Base-by-base conservation (phyloP, 1,284 basidiomycete species). In the Pulchroboletus neoregius region DNA sequence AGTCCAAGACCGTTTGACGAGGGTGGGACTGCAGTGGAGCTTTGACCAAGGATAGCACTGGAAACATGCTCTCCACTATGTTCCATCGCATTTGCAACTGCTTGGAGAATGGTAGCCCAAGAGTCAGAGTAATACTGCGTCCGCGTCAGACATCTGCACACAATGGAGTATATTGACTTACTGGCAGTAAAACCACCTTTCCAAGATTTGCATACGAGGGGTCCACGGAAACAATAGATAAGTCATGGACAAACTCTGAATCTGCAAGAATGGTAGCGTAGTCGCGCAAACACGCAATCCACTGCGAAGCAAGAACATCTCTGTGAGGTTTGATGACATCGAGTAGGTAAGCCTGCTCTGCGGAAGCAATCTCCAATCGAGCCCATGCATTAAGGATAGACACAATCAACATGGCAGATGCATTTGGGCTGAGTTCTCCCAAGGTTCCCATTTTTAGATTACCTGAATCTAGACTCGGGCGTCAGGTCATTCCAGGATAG, bases 321-420 rank as follows among this genome's bases (percentile, higher is more conserved):
- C 86, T 73, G 62, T 97, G 85, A 4, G 95, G 94, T 57, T 84
- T 79, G 42, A 99, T 79, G 1, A 99, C 90, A 16, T 87, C 76
- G 23, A 78, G 71, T 6, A 99, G 77, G 66, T 97, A 97, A 1
- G 67, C 60, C 60, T 94, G 91, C 30, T 80, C 73, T 0, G 75
- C 66, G 50, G 85, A 87, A 1, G 94, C 84, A 2, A 94, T 79
- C 61, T 94, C 83, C 10, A 99, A 74, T 62, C 96, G 87, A 12
- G 95, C 94, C 95, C 95, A 99, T 0, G 95, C 96, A 1, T 92
- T 87, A 24, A 98, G 74, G 5, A 92, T 91, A 0, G 95, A 94
- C 28, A 98, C 89, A 48, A 93, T 84, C 45, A 99, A 73, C 91
- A 97, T 97, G 31, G 94, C 88, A 0, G 91, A 89, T 4, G 95